Evolutionary conservation across 345 rosid genomes (phyloP).

Genomic region (Lumnitzera racemosa): DNA sequence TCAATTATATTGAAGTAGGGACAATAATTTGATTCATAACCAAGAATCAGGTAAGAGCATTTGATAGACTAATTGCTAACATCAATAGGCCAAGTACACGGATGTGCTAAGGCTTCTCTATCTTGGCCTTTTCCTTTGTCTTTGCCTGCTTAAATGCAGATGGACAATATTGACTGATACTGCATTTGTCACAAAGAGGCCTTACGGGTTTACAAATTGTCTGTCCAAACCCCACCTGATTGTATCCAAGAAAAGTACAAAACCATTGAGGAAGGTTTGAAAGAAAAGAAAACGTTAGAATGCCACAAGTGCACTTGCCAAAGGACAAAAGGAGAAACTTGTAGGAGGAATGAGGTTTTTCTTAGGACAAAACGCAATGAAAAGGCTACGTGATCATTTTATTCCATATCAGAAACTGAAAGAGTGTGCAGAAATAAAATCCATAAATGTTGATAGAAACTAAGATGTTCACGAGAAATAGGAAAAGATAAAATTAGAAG

Average conservation of each 20-base stretch:
- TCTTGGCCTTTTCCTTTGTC: constrained; percentile 27
- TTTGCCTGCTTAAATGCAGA: constrained; percentile 86
- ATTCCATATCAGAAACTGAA: neutral
- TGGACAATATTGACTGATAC: constrained; percentile 58
- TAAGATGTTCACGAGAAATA: neutral
- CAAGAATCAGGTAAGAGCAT: no score
- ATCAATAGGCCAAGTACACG: no score
- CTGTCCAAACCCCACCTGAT: constrained; percentile 92
- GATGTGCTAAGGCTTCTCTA: constrained; percentile 20
- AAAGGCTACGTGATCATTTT: neutral
- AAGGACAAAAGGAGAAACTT: neutral
- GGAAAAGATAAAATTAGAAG: no score
- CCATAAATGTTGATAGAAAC: neutral
- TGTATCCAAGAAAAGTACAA: neutral
- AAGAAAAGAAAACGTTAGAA: neutral
- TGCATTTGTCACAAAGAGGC: constrained; percentile 66
- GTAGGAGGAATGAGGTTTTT: neutral
- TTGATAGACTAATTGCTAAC: no score
- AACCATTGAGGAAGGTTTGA: neutral
- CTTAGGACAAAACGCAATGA: neutral
- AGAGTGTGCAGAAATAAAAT: neutral
- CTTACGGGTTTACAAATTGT: constrained; percentile 77
- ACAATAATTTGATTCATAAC: no score
- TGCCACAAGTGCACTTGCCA: no score
- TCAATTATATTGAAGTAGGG: no score